Evolutionary conservation across 371 early-diverging fungal species (phyloP), one percentile per base, ranked within the genome.

Genomic region (Zychaea mexicana): DNA sequence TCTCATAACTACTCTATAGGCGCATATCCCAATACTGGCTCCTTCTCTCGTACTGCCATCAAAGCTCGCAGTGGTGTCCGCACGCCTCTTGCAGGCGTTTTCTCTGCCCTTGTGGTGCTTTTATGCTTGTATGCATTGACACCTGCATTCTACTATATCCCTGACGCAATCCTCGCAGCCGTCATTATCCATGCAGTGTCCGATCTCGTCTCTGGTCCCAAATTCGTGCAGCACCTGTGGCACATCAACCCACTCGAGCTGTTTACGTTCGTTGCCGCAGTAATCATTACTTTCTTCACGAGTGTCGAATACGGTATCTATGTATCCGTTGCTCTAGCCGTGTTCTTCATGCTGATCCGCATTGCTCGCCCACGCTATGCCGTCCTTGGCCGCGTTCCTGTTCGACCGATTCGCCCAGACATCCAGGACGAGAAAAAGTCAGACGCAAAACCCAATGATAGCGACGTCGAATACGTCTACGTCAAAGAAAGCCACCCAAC

Each of bases 111-210:
- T 21, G 79, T 94, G 17, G 93, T 96, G 5, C 66, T 94, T 1
- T 62, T 94, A 13, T 88, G 92, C n/a, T 73, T 96, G 24, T 92
- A 89, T 68, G 77, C 85, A 32, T 76, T 95, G 57, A 92, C 95
- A 0, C 90, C 91, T 7, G 89, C 89, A 1, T 93, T 97, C 70
- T 92, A 85, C 75, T 95, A 87, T 62, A 92, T 97, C 36, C 94
- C 96, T 2, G 86, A 86, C 56, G 86, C 96, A 13, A 78, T 82
- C 1, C 82, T 95, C 5, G 83, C 93, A 13, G 91, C 94, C 0
- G 84, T 96, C 32, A 91, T 95, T 39, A 89, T 95, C 61, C 84
- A 80, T 60, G 88, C 90, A 22, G 89, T 91, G 24, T 66, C 75
- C 42, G 89, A 88, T 57, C 70, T 90, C 24, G 73, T 88, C 3